phyloP scores from a whole-genome alignment of 306 rosid genomes.

The Dryas alaskensis region DNA sequence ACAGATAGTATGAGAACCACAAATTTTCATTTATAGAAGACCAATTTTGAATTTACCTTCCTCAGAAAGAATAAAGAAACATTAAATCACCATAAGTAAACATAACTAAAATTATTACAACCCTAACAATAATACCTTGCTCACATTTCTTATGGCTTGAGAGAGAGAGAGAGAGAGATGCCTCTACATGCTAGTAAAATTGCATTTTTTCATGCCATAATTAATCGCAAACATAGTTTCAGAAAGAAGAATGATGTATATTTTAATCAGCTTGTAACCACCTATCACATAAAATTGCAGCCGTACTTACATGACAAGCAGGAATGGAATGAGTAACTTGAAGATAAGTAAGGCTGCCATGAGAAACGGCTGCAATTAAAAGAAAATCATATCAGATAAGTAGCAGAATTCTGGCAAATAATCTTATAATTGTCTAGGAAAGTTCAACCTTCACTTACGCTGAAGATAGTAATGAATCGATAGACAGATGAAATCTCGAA shows the following conservation, averaged over 20 bases:
- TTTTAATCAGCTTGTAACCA: not conserved
- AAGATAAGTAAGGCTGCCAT: constrained; percentile 89
- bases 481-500: constrained; percentile 93
- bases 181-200: too few species aligned
- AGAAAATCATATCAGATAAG: constrained; percentile 30
- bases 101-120: not conserved
- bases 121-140: not conserved
- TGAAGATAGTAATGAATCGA: constrained; percentile 82
- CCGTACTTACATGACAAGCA: constrained; percentile 82
- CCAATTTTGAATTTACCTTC: too few species aligned
- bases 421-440: not conserved
- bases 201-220: not conserved
- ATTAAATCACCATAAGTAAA: constrained; percentile 6
- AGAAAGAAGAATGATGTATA: not conserved
- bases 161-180: not conserved
- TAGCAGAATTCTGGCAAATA: constrained; percentile 11
- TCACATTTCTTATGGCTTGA: not conserved
- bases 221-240: too few species aligned
- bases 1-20: constrained; percentile 20
- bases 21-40: not conserved
- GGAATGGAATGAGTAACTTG: constrained; percentile 86
- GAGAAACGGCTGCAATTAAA: constrained; percentile 70
- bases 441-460: constrained; percentile 56
- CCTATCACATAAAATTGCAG: constrained; percentile 8
- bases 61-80: not conserved